Conservation (phyloP, 148 eudicot species). For the Camellia japonica region DNA sequence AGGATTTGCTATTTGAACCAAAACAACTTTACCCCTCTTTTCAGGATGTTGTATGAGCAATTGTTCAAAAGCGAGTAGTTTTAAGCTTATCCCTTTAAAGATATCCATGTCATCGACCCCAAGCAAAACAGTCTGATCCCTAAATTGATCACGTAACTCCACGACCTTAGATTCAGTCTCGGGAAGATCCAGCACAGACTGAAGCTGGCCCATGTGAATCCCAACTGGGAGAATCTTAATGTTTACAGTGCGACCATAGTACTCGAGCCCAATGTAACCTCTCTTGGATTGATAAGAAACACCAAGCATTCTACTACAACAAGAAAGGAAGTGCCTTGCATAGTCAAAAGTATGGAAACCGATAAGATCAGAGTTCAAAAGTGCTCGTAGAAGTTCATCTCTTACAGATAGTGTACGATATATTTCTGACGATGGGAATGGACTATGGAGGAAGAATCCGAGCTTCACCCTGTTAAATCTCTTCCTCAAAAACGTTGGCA, state of each 20-base stretch:
- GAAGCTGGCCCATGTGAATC: constrained; percentile 79
- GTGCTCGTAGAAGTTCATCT: constrained; percentile 70
- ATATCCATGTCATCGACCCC: constrained; percentile 95
- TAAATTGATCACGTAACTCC: constrained; percentile 51
- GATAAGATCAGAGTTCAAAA: constrained; percentile 71
- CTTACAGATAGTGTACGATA: constrained; percentile 72
- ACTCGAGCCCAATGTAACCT: constrained; percentile 78
- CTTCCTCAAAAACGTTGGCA: constrained; percentile 76
- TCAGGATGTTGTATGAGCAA: constrained; percentile 72
- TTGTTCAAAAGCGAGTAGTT: constrained; percentile 79
- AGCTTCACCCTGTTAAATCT: constrained; percentile 68
- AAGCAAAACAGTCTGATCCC: constrained; percentile 66
- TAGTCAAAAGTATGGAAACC: constrained; percentile 87
- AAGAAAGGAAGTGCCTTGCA: constrained; percentile 83
- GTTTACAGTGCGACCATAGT: constrained; percentile 81
- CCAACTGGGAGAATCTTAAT: constrained; percentile 89
- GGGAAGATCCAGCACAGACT: constrained; percentile 62
- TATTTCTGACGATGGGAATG: constrained; percentile 84
- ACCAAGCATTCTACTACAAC: constrained; percentile 87
- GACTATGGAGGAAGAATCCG: constrained; percentile 85
- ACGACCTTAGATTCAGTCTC: constrained; percentile 60
- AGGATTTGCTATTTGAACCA: constrained; percentile 84
- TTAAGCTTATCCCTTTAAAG: constrained; percentile 81
- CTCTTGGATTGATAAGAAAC: constrained; percentile 78
- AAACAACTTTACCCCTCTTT: constrained; percentile 65